These are phyloP conservation scores for Zymoseptoria ardabiliae DNA, from an alignment of 2,329 filamentous ascomycete species.

Conservation along the genomic window DNA sequence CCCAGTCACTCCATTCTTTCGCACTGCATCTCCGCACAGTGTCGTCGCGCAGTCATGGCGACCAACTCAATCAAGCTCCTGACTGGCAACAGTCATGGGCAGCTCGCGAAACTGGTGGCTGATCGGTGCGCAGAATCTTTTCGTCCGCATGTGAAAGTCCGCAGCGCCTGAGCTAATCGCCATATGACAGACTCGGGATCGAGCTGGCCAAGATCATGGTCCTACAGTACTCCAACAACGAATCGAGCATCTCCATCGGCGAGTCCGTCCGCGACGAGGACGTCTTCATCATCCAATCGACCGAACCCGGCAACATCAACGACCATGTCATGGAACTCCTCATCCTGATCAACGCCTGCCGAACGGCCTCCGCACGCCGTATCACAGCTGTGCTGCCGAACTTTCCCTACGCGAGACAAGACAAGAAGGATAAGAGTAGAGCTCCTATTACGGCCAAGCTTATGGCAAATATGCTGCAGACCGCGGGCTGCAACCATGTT, in stretches of 20 bases:
- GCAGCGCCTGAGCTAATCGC: slow-evolving; percentile 4
- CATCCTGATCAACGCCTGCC: slow-evolving; percentile 97
- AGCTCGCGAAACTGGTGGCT: slow-evolving; percentile 62
- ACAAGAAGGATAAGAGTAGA: slow-evolving; percentile 93
- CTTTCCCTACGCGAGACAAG: slow-evolving; percentile 92
- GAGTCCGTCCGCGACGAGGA: slow-evolving; percentile 96
- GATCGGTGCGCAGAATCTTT: slow-evolving; percentile 45
- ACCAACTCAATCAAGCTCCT: slow-evolving; percentile 68
- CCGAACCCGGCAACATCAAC: slow-evolving; percentile 91
- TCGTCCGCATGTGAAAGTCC: slow-evolving; percentile 4
- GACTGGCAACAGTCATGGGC: slow-evolving; percentile 67
- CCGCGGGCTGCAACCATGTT: slow-evolving; percentile 84
- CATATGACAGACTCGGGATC: slow-evolving; percentile 56
- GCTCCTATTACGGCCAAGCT: slow-evolving; percentile 95
- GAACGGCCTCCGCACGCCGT: slow-evolving; percentile 73
- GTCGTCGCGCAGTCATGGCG: slow-evolving; percentile 46
- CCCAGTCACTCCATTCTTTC: slow-evolving; percentile 1
- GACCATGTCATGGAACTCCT: slow-evolving; percentile 96
- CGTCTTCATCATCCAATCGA: slow-evolving; percentile 95
- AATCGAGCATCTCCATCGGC: slow-evolving; percentile 86
- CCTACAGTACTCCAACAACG: slow-evolving; percentile 79
- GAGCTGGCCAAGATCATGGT: slow-evolving; percentile 72
- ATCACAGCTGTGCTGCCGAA: slow-evolving; percentile 95
- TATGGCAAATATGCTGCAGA: slow-evolving; percentile 96
- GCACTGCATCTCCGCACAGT: slow-evolving; percentile 1